These are phyloP conservation scores for Cladosporium sp. DNA, from an alignment of 2,329 filamentous ascomycete species.

Conservation along the genomic window DNA sequence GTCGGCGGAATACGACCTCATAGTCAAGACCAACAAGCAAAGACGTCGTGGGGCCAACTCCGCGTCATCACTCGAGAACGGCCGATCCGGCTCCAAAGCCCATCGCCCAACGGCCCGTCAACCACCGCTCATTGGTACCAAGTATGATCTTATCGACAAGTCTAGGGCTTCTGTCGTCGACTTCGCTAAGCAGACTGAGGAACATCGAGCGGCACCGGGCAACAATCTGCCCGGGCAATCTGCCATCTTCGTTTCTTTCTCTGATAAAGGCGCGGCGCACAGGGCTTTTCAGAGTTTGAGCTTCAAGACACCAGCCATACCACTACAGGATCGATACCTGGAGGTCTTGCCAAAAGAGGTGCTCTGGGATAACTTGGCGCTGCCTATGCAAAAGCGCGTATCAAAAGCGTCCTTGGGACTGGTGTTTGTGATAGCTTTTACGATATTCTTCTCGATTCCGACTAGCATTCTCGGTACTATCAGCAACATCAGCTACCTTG, in stretches of 20 bases:
- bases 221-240: slow-evolving; percentile 64
- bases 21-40: slow-evolving; percentile 37
- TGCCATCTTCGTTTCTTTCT: slow-evolving; percentile 87
- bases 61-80: slow-evolving; percentile 12
- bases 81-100: slow-evolving; percentile 34
- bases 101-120: slow-evolving; percentile 65
- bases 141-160: slow-evolving; percentile 92
- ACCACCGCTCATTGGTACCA: slow-evolving; percentile 70
- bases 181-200: slow-evolving; percentile 67
- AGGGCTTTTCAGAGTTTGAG: slow-evolving; percentile 66
- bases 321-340: slow-evolving; percentile 43
- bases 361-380: slow-evolving; percentile 48
- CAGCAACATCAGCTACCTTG: slow-evolving; percentile 37
- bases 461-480: slow-evolving; percentile 37
- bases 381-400: slow-evolving; percentile 33
- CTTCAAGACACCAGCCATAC: slow-evolving; percentile 34
- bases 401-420: slow-evolving; percentile 34
- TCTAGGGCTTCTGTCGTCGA: slow-evolving; percentile 72
- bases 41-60: not conserved
- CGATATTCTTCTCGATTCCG: slow-evolving; percentile 40
- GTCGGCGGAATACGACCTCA: slow-evolving; percentile 46
- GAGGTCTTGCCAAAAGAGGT: slow-evolving; percentile 49
- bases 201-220: slow-evolving; percentile 55
- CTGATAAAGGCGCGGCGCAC: slow-evolving; percentile 78
- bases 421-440: slow-evolving; percentile 37